Evolutionary conservation across 140 eudicot genomes (phyloP).

Genomic region (Erigeron philadelphicus): DNA sequence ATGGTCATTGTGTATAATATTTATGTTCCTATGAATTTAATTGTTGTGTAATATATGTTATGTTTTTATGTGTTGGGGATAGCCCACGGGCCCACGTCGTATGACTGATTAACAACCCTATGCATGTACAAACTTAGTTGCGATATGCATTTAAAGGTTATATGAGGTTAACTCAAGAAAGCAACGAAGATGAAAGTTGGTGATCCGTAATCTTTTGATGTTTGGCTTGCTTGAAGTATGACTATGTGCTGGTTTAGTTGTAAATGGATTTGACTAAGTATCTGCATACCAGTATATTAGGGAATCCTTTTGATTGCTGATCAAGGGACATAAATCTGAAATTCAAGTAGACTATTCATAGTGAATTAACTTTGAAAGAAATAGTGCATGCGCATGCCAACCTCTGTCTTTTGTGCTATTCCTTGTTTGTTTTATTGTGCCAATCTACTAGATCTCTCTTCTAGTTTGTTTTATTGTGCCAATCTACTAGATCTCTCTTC

Average conservation of each 20-base stretch:
- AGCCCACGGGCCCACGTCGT: neutral
- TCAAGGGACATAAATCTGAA: neutral
- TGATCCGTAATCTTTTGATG: neutral
- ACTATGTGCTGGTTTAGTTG: neutral
- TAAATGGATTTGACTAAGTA: neutral
- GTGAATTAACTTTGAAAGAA: neutral
- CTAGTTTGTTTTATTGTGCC: constrained; percentile 6
- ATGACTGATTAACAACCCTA: neutral
- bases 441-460: neutral
- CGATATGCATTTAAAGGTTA: neutral
- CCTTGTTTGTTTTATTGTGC: neutral
- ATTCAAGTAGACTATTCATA: neutral
- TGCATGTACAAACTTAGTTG: neutral
- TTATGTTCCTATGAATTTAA: constrained; percentile 4
- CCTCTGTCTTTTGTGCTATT: constrained; percentile 7
- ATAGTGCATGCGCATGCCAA: neutral
- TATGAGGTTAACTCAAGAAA: neutral
- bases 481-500: neutral
- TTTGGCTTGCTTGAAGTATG: neutral
- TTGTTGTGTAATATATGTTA: neutral
- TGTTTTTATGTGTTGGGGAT: neutral
- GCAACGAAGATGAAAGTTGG: constrained; percentile 9
- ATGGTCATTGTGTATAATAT: neutral
- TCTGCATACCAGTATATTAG: neutral
- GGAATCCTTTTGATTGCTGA: neutral